phyloP scores from a whole-genome alignment of 78 protist genomes.

The Pigoraptor vietnamica region DNA sequence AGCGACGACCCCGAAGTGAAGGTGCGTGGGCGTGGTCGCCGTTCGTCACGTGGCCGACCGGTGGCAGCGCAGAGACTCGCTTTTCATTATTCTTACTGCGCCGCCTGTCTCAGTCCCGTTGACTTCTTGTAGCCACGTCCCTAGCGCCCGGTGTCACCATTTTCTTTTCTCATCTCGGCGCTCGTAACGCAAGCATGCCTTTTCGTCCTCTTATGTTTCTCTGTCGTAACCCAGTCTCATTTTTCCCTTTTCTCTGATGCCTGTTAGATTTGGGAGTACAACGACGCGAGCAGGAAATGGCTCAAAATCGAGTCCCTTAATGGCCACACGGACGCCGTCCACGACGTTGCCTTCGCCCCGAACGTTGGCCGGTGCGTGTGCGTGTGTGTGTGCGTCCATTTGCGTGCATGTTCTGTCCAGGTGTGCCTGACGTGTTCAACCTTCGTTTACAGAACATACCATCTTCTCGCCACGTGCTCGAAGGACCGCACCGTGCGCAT shows the following conservation, averaged over 20 bases:
- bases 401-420: background rate
- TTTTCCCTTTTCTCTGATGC: no score
- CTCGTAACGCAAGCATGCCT: no score
- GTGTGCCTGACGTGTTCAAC: background rate
- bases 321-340: slow-evolving; percentile 33
- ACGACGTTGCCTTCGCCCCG: slow-evolving; percentile 74
- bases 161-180: no score
- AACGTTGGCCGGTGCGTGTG: slow-evolving; percentile 59
- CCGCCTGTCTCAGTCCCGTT: background rate
- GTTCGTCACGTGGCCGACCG: no score
- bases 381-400: background rate
- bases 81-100: no score
- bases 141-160: no score
- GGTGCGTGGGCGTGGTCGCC: no score
- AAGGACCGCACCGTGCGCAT: background rate
- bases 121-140: no score
- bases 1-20: slow-evolving; percentile 41
- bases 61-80: no score
- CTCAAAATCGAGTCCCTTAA: background rate
- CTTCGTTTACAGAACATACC: background rate
- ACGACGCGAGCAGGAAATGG: slow-evolving; percentile 34
- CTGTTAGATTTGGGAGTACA: slow-evolving; percentile 44
- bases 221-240: background rate
- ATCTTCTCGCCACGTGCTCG: background rate
- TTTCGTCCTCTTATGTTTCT: background rate